Conservation (phyloP, 2,329 filamentous ascomycete species). For the Cryphonectria parasitica region DNA sequence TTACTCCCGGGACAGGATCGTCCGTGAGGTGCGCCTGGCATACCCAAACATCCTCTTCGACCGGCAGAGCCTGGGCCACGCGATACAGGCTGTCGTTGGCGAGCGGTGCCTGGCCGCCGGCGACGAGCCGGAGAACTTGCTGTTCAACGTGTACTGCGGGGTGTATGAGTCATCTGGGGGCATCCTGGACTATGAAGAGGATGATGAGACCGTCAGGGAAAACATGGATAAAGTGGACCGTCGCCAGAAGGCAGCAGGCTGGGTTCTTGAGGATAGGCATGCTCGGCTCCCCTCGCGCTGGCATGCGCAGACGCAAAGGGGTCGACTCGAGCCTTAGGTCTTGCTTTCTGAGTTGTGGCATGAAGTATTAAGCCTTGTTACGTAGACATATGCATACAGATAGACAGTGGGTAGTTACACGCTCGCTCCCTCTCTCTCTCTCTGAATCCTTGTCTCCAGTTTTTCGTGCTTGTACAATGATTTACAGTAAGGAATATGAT, state of each 20-base stretch:
- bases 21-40: conserved; percentile 45
- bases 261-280: conserved; percentile 10
- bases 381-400: neutral
- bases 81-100: conserved; percentile 16
- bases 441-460: too few species aligned
- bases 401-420: too few species aligned
- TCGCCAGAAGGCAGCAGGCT: conserved; percentile 12
- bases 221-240: neutral
- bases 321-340: conserved; percentile 10
- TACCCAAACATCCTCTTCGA: conserved; percentile 36
- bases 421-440: too few species aligned
- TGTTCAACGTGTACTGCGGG: too few species aligned
- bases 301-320: conserved; percentile 11
- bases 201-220: neutral
- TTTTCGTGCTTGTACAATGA: neutral
- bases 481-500: too few species aligned
- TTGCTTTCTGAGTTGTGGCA: neutral
- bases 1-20: conserved; percentile 50
- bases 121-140: neutral
- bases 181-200: conserved; percentile 19
- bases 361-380: neutral
- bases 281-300: neutral
- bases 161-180: conserved; percentile 1
- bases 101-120: conserved; percentile 10
- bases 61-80: conserved; percentile 22